Evolutionary conservation across 1,284 basidiomycete genomes (phyloP).

Genomic region (Schizophyllum commune): DNA sequence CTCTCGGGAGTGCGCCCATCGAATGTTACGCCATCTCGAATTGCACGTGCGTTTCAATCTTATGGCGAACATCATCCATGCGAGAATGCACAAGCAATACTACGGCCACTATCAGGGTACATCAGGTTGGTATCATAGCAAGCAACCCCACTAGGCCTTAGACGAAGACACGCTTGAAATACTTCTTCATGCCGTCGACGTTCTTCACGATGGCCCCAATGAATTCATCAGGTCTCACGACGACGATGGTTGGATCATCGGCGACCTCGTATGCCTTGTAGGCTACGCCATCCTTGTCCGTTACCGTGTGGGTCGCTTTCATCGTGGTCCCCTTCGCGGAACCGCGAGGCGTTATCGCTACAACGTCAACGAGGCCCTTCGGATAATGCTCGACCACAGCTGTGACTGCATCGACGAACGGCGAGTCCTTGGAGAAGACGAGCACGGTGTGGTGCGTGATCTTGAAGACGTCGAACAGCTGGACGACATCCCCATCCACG

Average conservation of each 20-base stretch:
- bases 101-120: too few relatives aligned
- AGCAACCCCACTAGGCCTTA: constrained; percentile 4
- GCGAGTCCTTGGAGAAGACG: constrained; percentile 7
- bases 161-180: constrained; percentile 17
- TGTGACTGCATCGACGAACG: neutral
- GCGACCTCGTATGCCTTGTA: neutral
- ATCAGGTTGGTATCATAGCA: too few relatives aligned
- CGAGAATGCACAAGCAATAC: too few relatives aligned
- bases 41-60: too few relatives aligned
- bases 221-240: constrained; percentile 5
- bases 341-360: neutral
- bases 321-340: neutral
- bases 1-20: too few relatives aligned
- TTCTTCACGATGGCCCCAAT: constrained; percentile 10
- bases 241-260: neutral
- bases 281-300: neutral
- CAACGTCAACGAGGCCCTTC: neutral
- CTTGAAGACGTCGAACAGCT: constrained; percentile 1
- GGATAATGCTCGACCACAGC: neutral
- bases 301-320: neutral
- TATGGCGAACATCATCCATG: too few relatives aligned
- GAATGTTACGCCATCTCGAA: too few relatives aligned
- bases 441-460: constrained; percentile 2
- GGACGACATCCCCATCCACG: neutral
- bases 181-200: constrained; percentile 19